Evolutionary conservation across 2,329 filamentous ascomycete genomes (phyloP), one percentile per base, ranked within the genome.

Genomic region (Aureobasidium sp.): DNA sequence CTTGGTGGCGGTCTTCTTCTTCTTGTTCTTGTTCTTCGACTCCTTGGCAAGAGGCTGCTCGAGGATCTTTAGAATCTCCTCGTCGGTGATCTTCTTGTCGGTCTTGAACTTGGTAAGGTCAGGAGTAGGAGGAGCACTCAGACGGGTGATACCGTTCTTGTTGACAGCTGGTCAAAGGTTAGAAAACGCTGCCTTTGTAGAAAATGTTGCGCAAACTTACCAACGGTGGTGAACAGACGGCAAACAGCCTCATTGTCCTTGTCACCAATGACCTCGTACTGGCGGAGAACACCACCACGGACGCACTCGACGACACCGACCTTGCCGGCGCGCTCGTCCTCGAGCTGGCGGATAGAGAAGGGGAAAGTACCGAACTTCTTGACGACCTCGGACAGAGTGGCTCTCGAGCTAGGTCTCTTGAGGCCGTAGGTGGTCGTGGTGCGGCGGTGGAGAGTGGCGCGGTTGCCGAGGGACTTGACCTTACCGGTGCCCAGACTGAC

Each of bases 351-450:
- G 80, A 97, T 82, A 78, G 90, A 96, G 85, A 99, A 99, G 70
- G 94, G 94, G 83, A 99, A 99, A 65, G 85, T 91, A 67, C 93
- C 92, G 73, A 97, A 99, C 81, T 93, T 97, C 86, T 93, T 95
- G 75, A 95, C 88, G 64, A 96, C 88, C 79, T 97, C 94, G 50
- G 92, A 96, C 59, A 97, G 82, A 54, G 93, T 88, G 78, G 95
- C 90, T 74, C 93, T 86, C 58, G 93, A 97, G 67, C 90, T 96
- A 64, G 91, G 91, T 68, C 94, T 88, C 86, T 97, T 99, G 67
- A 99, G 83, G 64, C 86, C 87, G 77, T 96, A 97, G 64, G 91
- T 97, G 69, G 90, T 92, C 68, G 85, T 87, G 62, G 94, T 97
- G 71, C 93, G 89, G 73, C 93, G 90, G 80, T 97, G 91, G 67